Evolutionary conservation across 306 rosid species (phyloP).

Genomic region (Purshia tridentata): DNA sequence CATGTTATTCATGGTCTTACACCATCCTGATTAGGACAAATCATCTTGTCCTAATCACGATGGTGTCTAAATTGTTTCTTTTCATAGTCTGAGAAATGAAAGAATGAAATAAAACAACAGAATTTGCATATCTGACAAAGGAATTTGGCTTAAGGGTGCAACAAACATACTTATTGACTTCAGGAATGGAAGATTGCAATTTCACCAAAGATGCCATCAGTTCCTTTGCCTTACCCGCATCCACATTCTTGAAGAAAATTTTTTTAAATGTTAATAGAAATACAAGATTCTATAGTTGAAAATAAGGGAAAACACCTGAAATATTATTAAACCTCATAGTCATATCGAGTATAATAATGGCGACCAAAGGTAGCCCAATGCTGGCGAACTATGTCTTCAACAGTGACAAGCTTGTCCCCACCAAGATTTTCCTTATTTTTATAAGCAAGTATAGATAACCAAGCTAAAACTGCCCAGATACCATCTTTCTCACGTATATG

Average conservation of each 20-base stretch:
- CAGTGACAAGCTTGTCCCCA: slow-evolving; percentile 77
- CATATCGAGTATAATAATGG: slow-evolving; percentile 95
- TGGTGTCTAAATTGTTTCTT: neutral
- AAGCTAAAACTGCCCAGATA: slow-evolving; percentile 98
- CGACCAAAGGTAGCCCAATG: slow-evolving; percentile 96
- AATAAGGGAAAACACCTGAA: slow-evolving; percentile 11
- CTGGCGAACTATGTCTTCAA: slow-evolving; percentile 93
- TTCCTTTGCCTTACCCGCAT: slow-evolving; percentile 89
- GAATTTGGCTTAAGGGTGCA: neutral
- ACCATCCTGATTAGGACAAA: too few species aligned
- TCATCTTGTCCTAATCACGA: neutral
- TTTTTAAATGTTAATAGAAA: slow-evolving; percentile 14
- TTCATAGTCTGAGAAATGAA: neutral
- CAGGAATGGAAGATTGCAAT: slow-evolving; percentile 79
- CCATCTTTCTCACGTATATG: slow-evolving; percentile 99
- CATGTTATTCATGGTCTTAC: neutral
- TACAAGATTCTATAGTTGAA: slow-evolving; percentile 15
- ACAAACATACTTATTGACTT: slow-evolving; percentile 74
- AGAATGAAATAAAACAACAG: neutral
- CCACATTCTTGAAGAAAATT: slow-evolving; percentile 73
- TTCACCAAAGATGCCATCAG: slow-evolving; percentile 90
- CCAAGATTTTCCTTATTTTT: slow-evolving; percentile 81
- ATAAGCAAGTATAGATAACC: slow-evolving; percentile 81
- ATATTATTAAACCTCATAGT: slow-evolving; percentile 64
- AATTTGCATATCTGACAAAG: slow-evolving; percentile 10